Evolutionary conservation across 352 stramenopile genomes (phyloP).

Genomic region (Phytophthora rubi): DNA sequence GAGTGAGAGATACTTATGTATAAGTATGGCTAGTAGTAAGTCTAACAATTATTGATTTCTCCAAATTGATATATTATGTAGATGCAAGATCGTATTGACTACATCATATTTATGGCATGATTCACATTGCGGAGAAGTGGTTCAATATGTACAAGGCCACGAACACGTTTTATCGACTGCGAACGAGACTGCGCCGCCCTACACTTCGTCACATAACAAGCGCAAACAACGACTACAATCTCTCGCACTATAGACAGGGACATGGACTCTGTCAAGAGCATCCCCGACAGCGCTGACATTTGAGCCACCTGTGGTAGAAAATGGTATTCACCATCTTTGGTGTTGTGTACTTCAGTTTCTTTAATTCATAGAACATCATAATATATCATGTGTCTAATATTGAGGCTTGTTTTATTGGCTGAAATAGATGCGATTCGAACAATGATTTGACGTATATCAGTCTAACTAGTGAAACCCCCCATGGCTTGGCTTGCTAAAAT

Average conservation of each 20-base stretch:
- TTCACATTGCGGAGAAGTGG: not conserved
- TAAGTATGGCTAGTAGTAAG: not conserved
- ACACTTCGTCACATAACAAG: no score
- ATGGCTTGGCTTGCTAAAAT: not conserved
- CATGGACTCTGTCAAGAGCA: not conserved
- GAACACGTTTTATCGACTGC: no score
- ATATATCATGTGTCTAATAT: not conserved
- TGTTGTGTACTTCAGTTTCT: not conserved
- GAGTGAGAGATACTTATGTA: not conserved
- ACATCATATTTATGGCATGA: not conserved
- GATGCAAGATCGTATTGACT: not conserved
- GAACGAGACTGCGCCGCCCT: no score
- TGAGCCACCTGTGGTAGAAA: not conserved
- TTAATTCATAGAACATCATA: not conserved
- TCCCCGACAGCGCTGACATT: not conserved
- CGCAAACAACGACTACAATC: not conserved
- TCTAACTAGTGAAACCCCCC: not conserved
- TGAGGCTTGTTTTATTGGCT: not conserved
- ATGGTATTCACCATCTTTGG: not conserved
- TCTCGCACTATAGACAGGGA: not conserved
- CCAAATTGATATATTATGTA: not conserved
- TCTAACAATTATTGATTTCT: not conserved
- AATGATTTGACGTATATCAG: not conserved
- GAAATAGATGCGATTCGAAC: not conserved
- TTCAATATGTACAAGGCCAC: no score